phyloP scores from a whole-genome alignment of 495 filamentous ascomycete genomes.

The Daldinia caldariorum region DNA sequence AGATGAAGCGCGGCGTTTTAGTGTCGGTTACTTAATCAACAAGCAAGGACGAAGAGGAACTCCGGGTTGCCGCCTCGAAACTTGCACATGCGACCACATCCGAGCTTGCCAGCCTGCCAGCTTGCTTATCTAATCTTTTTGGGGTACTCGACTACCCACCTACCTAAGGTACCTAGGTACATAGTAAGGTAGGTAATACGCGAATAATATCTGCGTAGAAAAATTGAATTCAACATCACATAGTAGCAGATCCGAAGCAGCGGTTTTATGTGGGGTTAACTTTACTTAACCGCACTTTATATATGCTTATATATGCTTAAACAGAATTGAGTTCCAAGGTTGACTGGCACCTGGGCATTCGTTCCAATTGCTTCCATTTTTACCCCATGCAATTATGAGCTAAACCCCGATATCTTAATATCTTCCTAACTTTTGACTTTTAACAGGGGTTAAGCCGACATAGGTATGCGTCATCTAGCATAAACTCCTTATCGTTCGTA shows the following conservation, averaged over 20 bases:
- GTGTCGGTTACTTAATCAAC: conserved; percentile 44
- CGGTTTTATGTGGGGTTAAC: conserved; percentile 28
- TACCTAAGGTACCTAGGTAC: neutral
- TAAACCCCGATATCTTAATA: conserved; percentile 10
- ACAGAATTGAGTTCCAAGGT: neutral
- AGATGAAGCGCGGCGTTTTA: conserved; percentile 48
- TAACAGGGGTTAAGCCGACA: conserved; percentile 10
- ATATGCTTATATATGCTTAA: neutral
- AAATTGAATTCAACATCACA: conserved; percentile 35
- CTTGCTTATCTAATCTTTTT: conserved; percentile 4
- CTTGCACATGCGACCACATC: conserved; percentile 35
- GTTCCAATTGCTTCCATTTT: conserved; percentile 21
- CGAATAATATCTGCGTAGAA: conserved; percentile 27
- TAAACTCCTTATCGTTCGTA: conserved; percentile 17
- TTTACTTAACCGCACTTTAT: conserved; percentile 20
- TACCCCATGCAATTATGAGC: conserved; percentile 9
- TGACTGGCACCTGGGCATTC: neutral
- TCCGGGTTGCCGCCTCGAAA: conserved; percentile 12
- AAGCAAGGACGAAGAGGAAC: conserved; percentile 8
- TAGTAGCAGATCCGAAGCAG: conserved; percentile 35
- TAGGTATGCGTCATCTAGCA: conserved; percentile 45
- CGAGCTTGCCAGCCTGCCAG: neutral
- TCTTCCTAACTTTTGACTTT: neutral
- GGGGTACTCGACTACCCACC: conserved; percentile 7
- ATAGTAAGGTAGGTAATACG: neutral